Evolutionary conservation across 2,329 filamentous ascomycete genomes (phyloP), one percentile per base, ranked within the genome.

Genomic region (Stromatinia cepivora): DNA sequence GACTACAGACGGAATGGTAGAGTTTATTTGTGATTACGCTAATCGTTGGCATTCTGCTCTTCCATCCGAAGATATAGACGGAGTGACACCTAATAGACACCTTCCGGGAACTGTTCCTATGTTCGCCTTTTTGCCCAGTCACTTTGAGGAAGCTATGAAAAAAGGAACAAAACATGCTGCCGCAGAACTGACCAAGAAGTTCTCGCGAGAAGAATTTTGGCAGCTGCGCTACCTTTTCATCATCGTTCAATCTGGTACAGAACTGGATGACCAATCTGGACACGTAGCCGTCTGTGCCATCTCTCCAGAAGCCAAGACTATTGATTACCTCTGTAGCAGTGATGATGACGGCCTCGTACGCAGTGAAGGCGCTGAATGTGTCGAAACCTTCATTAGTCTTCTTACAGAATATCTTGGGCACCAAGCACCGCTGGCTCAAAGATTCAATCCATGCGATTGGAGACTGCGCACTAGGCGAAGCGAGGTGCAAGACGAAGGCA

Each of bases 241-340:
- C 13, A n/a, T 59, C 7, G 6, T 66, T 58, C 50, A 45, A 36
- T 59, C 39, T 15, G 39, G 42, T 28, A 22, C 1, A 28, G 25
- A 57, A 15, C 20, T n/a, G 3, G 28, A 13, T 31, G 20, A 4
- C 9, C 13, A 15, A 3, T 20, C 17, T 58, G 53, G 53, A 45
- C 64, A 66, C 48, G 9, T 48, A 20, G 39, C 64, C 8, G 52
- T 66, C 36, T 66, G 64, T 48, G 53, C 13, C 31, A 48, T 66
- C n/a, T 66, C 64, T 7, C 53, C 64, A 42, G 64, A 66, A 59
- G n/a, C 64, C 28, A 66, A 66, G 28, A 66, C 64, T n/a, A 59
- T 66, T 28, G 64, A 66, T 22, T 66, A 34, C 20, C 50, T 66
- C 20, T 66, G 64, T 39, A 66, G 64, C 53, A 11, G 13, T 46